A percentile compares a stretch with the other conserved stretches of the same genome.
These are phyloP conservation scores for Zoysia japonica DNA, from an alignment of 176 grass and related monocot genomes.

Conservation along the genomic window DNA sequence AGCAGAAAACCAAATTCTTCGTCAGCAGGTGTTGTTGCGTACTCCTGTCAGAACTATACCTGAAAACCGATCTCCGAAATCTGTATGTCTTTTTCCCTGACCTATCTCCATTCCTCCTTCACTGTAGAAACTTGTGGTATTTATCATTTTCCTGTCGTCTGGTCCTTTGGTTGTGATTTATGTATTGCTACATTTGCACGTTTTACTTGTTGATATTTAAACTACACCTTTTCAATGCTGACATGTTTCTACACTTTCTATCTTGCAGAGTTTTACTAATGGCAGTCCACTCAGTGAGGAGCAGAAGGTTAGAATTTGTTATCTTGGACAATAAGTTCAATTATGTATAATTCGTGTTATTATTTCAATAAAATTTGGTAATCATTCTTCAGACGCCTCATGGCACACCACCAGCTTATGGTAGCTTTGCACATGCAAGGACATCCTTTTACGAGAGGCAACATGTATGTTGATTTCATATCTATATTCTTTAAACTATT, in stretches of 20 bases:
- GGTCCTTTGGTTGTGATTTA: neutral
- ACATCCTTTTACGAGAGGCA: slow-evolving; percentile 79
- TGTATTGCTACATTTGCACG: slow-evolving; percentile 7
- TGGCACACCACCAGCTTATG: slow-evolving; percentile 65
- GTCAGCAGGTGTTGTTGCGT: slow-evolving; percentile 64
- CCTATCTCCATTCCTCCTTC: neutral
- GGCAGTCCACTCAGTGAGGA: slow-evolving; percentile 43
- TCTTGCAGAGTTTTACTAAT: slow-evolving; percentile 69
- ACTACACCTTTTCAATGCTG: slow-evolving; percentile 18
- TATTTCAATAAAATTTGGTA: slow-evolving; percentile 46
- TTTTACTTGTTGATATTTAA: slow-evolving; percentile 5
- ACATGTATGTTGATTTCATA: slow-evolving; percentile 51
- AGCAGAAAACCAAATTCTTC: slow-evolving; percentile 89
- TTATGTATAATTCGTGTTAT: slow-evolving; percentile 35
- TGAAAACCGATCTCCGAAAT: slow-evolving; percentile 61
- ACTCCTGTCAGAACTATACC: slow-evolving; percentile 49
- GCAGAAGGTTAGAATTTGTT: slow-evolving; percentile 59
- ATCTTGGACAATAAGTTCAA: slow-evolving; percentile 36
- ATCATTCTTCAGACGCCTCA: slow-evolving; percentile 66
- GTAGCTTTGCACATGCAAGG: slow-evolving; percentile 53
- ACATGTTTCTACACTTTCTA: slow-evolving; percentile 30
- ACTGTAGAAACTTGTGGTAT: neutral
- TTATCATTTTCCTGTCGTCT: neutral
- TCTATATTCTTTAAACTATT: slow-evolving; percentile 30
- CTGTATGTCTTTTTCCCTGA: slow-evolving; percentile 46